Conservation (phyloP, 805 yeast genomes). For the Lipomyces chichibuensis region DNA sequence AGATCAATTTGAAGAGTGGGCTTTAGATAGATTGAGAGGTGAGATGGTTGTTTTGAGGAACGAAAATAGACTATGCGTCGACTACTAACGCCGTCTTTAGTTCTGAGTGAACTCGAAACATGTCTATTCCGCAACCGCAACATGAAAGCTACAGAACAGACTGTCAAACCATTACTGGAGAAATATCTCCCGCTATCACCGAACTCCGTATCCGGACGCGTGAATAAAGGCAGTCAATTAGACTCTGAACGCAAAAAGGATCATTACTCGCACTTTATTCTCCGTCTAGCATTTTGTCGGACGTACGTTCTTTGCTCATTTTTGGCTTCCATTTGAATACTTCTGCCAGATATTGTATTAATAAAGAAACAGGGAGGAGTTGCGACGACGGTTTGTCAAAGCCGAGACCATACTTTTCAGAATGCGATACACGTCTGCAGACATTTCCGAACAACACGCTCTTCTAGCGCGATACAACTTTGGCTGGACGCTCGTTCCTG, state of each 20-base stretch:
- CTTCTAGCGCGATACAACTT: slow-evolving; percentile 61
- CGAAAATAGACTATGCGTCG: too few relatives aligned
- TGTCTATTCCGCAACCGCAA: slow-evolving; percentile 65
- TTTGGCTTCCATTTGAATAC: background rate
- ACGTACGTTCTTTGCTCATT: slow-evolving; percentile 27
- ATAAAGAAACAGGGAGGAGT: slow-evolving; percentile 59
- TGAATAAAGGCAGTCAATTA: slow-evolving; percentile 37
- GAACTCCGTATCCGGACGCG: slow-evolving; percentile 43
- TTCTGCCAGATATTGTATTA: background rate
- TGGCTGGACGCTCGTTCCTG: slow-evolving; percentile 69
- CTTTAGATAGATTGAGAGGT: slow-evolving; percentile 78
- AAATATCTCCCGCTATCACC: slow-evolving; percentile 66
- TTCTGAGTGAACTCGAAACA: slow-evolving; percentile 82
- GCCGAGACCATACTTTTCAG: slow-evolving; percentile 77
- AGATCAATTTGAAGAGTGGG: slow-evolving; percentile 95
- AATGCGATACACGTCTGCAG: slow-evolving; percentile 67
- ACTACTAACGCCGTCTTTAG: slow-evolving; percentile 34
- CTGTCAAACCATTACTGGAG: slow-evolving; percentile 66
- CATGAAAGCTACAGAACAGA: slow-evolving; percentile 64
- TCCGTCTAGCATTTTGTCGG: slow-evolving; percentile 87
- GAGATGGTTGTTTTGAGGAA: background rate
- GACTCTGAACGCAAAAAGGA: slow-evolving; percentile 78
- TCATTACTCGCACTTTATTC: slow-evolving; percentile 86
- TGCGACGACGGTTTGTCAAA: slow-evolving; percentile 74
- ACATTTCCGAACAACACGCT: slow-evolving; percentile 65